Evolutionary conservation across 202 grass and related monocot genomes (phyloP), one percentile per base, ranked within the genome.

Genomic region (Setaria viridis): DNA sequence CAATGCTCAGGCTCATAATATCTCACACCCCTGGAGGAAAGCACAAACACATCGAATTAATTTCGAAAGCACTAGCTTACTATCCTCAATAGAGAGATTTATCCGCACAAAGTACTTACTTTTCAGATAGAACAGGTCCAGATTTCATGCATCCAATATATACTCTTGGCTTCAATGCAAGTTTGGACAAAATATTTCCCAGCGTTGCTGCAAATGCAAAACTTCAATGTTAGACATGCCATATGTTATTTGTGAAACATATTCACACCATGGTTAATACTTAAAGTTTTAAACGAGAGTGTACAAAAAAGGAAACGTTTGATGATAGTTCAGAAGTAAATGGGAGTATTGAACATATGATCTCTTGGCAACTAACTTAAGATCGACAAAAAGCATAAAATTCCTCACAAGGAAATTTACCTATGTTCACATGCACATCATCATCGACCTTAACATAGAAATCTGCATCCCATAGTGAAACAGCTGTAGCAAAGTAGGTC

Each of bases 111-210:
- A 13, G 20, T 4, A 74, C 89, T 91, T 94, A 98, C 95, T 98
- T 98, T 74, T 87, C 86, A 88, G 89, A 86, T 17, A 98, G 86
- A 11, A 98, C 91, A 57, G 95, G 95, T 54, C 95, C 95, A 67
- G 91, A 98, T 80, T 95, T 98, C 95, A 98, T 98, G 93, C 95
- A 98, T 65, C 95, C 95, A 79, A 95, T 98, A 84, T 98, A 98
- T 76, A 98, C 92, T 69, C 93, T 89, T 32, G 91, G 91, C 76
- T 89, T 98, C 86, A 92, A 67, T 70, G 92, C 86, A 50, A 92
- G 91, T 80, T 87, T 95, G 20, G 90, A 85, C 70, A 97, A 88
- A 73, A 92, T 92, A 15, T 90, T 84, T 68, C 95, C 95, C 50
- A 97, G 90, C 3, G 92, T 94, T 82, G 92, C 92, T 97, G 89